A percentile compares a stretch with the other conserved stretches of the same genome.
Conservation (phyloP, 2,329 filamentous ascomycete species). For the Botryotinia globosa region DNA sequence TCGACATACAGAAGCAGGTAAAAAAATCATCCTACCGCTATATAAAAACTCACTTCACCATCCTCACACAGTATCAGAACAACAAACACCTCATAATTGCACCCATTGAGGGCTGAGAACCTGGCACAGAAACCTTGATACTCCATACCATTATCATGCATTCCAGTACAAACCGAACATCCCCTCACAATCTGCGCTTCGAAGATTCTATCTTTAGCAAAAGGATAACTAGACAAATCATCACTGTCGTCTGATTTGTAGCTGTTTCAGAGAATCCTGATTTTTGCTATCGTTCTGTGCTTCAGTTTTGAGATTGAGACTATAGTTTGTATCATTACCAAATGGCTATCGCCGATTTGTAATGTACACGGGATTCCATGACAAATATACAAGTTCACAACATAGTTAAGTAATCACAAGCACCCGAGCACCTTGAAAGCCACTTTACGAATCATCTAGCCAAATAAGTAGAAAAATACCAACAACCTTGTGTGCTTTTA, state of each 20-base stretch:
- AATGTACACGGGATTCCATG: too few species aligned
- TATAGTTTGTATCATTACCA: too few species aligned
- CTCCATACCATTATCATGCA: background rate
- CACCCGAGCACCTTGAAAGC: too few species aligned
- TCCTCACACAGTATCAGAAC: background rate
- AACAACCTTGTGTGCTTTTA: too few species aligned
- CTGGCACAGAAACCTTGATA: accelerated
- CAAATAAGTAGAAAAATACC: too few species aligned
- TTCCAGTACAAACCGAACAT: background rate
- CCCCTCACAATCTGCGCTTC: too few species aligned
- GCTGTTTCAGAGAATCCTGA: background rate
- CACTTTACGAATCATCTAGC: too few species aligned
- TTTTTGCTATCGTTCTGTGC: background rate
- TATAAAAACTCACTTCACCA: background rate
- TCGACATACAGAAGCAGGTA: too few species aligned
- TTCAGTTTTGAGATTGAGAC: too few species aligned
- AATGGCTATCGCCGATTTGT: too few species aligned
- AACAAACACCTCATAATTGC: background rate
- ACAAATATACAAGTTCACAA: too few species aligned
- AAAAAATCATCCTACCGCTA: background rate
- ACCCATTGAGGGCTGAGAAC: accelerated
- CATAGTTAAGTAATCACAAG: too few species aligned
- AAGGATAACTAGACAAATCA: accelerated
- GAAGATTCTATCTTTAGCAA: background rate
- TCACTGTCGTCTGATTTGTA: background rate